A percentile compares a stretch with the other conserved stretches of the same genome.
Conservation (phyloP, 225 moss, liverwort and hornwort genomes). For the Bryoerythrophyllum caledonicum region DNA sequence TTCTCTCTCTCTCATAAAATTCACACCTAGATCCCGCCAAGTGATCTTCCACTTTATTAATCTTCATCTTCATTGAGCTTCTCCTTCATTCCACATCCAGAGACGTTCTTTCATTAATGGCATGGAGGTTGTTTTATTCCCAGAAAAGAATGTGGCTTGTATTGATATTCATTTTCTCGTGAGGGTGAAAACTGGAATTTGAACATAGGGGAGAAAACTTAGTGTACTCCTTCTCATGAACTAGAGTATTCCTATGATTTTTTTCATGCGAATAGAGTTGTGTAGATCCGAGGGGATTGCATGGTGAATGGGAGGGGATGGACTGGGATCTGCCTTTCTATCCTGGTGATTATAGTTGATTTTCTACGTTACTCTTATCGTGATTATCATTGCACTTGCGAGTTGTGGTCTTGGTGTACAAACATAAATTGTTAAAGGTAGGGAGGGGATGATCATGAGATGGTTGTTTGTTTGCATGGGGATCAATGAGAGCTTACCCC, state of each 20-base stretch:
- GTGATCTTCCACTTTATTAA: too few species aligned
- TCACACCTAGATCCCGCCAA: not conserved
- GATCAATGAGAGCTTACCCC: too few species aligned
- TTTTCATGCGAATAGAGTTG: not conserved
- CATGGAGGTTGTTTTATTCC: not conserved
- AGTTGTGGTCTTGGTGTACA: not conserved
- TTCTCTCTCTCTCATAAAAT: not conserved
- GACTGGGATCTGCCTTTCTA: not conserved
- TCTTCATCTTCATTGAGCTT: too few species aligned
- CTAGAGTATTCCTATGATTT: not conserved
- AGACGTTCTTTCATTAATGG: not conserved
- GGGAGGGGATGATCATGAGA: not conserved
- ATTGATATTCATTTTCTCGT: too few species aligned
- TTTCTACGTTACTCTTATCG: not conserved
- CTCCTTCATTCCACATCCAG: not conserved
- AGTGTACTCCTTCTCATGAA: too few species aligned
- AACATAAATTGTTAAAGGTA: not conserved
- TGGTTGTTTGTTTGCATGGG: not conserved
- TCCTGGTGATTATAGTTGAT: not conserved
- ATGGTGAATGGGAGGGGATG: constrained; percentile 3
- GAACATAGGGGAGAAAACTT: not conserved
- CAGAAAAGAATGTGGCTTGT: not conserved
- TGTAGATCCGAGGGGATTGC: not conserved
- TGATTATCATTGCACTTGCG: not conserved
- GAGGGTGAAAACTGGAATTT: not conserved